Evolutionary conservation across 2,329 filamentous ascomycete species (phyloP).

Genomic region (Paramyrothecium roridum): DNA sequence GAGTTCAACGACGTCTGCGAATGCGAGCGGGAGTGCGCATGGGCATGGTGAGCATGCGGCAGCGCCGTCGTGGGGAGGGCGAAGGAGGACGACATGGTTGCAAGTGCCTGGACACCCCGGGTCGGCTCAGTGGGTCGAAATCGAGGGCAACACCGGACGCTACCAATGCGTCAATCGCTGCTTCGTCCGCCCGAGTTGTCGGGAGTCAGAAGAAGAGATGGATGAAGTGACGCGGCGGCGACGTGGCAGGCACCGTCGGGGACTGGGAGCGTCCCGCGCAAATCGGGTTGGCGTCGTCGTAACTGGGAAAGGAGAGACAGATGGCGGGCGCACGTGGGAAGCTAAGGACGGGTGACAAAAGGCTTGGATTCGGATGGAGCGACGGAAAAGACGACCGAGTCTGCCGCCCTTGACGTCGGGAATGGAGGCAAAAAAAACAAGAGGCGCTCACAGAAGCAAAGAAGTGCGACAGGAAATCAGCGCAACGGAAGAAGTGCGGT

Average conservation of each 20-base stretch:
- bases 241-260: not conserved
- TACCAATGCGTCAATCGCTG: constrained; percentile 17
- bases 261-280: not conserved
- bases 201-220: not conserved
- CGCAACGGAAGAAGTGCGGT: too few relatives aligned
- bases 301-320: not conserved
- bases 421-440: not conserved
- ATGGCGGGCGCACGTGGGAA: not conserved
- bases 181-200: constrained; percentile 14
- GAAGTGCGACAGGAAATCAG: not conserved
- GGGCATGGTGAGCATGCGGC: constrained; percentile 43
- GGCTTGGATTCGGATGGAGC: too few relatives aligned
- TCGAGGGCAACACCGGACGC: constrained; percentile 6
- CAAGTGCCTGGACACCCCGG: not conserved
- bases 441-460: not conserved
- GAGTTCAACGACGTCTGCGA: constrained; percentile 37
- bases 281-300: not conserved
- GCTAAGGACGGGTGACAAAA: not conserved
- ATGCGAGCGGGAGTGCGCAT: constrained; percentile 32
- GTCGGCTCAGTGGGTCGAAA: too few relatives aligned
- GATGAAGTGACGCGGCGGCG: not conserved
- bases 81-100: constrained; percentile 49
- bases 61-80: constrained; percentile 49
- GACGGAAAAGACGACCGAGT: too few relatives aligned
- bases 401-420: not conserved